Evolutionary conservation across 305 asterid species (phyloP), one percentile per base, ranked within the genome.

Genomic region (Stenogyne calaminthoides): DNA sequence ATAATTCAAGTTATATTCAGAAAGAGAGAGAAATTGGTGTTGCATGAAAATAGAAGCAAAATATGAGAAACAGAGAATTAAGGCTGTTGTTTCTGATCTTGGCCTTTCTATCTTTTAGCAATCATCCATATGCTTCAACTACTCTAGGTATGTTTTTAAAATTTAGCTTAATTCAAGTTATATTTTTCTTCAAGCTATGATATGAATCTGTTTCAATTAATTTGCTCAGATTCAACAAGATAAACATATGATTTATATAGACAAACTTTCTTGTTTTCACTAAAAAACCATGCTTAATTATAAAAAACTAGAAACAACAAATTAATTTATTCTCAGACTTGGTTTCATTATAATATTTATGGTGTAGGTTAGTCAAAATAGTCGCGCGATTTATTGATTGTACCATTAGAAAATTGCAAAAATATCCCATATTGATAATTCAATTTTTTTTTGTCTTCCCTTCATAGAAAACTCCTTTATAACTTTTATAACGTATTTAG

Each of bases 11-110:
- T 25, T 25, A 25, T 25, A 25, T 0, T 25, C 1, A 2, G 54
- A 39, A 19, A 9, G 61, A 6, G 60, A 18, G 8, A 64, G 18
- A 34, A 52, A 32, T 0, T 44, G 18, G 12, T 29, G 10, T 20
- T 55, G n/a, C 18, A 49, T 67, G 64, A 20, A n/a, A 67, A 36
- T 20, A 61, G 32, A 76, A 71, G 68, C 47, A 20, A 7, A 51
- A 16, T 52, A 77, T 73, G 76, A 68, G 78, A 61, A 67, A 12
- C 22, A 67, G 67, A 68, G 36, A 15, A 15, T 6, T 37, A 46
- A 7, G 34, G 40, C 1, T 66, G 14, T 6, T 71, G 52, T 40
- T 73, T 67, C 25, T 73, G 18, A 22, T 72, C 42, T 67, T 73
- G 55, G 63, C 68, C 27, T 71, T 72, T 15, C 22, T 67, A 2